A percentile compares a stretch with the other conserved stretches of the same genome.
Conservation (phyloP, 164 flowering plant species). For the Pachysandra terminalis region DNA sequence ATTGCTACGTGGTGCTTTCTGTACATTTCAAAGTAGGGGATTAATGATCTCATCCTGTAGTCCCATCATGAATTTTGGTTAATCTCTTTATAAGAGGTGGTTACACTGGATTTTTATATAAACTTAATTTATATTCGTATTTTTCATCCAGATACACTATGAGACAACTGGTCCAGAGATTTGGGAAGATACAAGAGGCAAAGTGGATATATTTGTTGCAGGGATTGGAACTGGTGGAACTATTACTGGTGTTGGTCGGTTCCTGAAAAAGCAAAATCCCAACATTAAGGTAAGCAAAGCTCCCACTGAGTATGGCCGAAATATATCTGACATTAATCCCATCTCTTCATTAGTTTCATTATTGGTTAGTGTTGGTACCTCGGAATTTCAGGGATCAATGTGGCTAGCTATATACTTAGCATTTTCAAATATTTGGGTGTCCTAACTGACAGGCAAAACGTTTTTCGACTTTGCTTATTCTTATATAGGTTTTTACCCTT, state of each 20-base stretch:
- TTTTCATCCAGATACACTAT: slow-evolving; percentile 67
- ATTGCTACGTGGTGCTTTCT: background rate
- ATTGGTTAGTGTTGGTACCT: background rate
- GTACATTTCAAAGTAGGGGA: background rate
- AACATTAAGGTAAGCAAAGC: slow-evolving; percentile 54
- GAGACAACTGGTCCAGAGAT: slow-evolving; percentile 99
- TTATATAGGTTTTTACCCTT: background rate
- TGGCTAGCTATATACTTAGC: background rate
- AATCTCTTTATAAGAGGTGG: background rate
- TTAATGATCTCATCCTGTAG: background rate
- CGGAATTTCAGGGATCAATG: background rate
- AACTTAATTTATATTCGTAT: background rate
- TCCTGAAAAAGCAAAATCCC: slow-evolving; percentile 70
- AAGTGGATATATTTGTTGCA: slow-evolving; percentile 87
- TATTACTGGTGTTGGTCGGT: slow-evolving; percentile 81
- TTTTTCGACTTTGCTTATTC: background rate
- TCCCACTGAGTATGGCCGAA: background rate
- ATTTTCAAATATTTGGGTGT: background rate
- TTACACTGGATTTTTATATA: background rate
- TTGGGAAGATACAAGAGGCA: slow-evolving; percentile 96
- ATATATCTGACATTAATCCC: background rate
- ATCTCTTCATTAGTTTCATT: background rate
- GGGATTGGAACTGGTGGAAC: slow-evolving; percentile 99
- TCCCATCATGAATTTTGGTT: background rate
- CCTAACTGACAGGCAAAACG: background rate